Evolutionary conservation across 2,329 filamentous ascomycete species (phyloP), one percentile per base, ranked within the genome.

Genomic region (Neurospora sp.): DNA sequence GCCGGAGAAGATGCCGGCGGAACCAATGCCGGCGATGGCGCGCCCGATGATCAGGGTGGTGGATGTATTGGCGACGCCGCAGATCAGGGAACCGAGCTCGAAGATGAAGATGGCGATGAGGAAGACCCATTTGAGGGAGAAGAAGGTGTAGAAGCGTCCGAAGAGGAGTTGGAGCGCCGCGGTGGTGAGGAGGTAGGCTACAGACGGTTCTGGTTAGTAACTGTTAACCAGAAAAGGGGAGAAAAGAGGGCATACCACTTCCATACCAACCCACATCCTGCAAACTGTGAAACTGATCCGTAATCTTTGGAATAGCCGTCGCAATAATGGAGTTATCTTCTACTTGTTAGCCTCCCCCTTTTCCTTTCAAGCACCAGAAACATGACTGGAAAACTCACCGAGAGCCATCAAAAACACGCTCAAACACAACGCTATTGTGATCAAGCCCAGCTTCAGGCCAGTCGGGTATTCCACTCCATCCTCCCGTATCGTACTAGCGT

Each of bases 201-300:
- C 75, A 11, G 2, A 6, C 1, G 3, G 8, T 8, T 17, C 8
- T 43, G 17, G 46, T 69, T 40, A 69, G 52, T 43, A 4, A 11
- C 15, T 28, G 11, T n/a, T 13, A 0, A 7, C 23, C 10, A 23
- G n/a, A 11, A 23, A 9, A 36, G 67, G 3, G 58, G 13, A 38
- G 9, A 11, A 13, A 38, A 13, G 28, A 13, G 28, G 28, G 66
- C 74, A 2, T 71, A 75, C 75, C 72, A 42, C 74, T 76, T 23
- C 80, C 82, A 68, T 84, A 84, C 82, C 83, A 84, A 66, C 81
- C 82, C 4, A 84, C 79, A 69, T 84, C 82, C 4, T 78, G 76
- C 0, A 83, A 75, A 43, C 79, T 78, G n/a, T 81, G 76, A 74
- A 81, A 80, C 19, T 79, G 73, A 69, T 79, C 76, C 0, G 80